Evolutionary conservation across 2,329 filamentous ascomycete species (phyloP).

Genomic region (Hypoxylon sp.): DNA sequence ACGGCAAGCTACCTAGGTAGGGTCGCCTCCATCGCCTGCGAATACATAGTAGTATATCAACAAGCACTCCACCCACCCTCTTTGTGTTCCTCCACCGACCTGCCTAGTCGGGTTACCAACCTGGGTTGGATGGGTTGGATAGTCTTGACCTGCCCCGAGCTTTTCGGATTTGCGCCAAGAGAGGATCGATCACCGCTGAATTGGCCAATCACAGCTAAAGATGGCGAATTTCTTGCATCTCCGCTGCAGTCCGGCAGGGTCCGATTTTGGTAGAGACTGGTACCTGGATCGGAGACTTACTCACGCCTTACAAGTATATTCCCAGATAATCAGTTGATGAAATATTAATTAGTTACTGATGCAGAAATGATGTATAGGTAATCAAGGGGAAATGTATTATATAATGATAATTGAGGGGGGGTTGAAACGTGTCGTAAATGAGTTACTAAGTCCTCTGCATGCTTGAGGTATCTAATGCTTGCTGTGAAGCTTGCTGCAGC

Average conservation of each 20-base stretch:
- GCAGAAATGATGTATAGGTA: background rate
- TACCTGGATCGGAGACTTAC: conserved; percentile 13
- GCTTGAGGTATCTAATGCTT: background rate
- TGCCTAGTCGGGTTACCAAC: conserved; percentile 38
- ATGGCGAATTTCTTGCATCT: conserved; percentile 42
- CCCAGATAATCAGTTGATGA: conserved; percentile 9
- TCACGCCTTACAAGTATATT: conserved; percentile 15
- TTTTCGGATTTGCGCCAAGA: conserved; percentile 24
- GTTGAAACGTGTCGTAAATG: background rate
- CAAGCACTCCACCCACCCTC: conserved; percentile 19
- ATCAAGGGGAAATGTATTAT: background rate
- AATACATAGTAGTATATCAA: conserved; percentile 2
- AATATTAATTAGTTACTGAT: conserved; percentile 8
- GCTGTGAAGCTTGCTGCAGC: background rate
- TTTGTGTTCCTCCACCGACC: conserved; percentile 21
- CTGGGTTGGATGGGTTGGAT: conserved; percentile 16
- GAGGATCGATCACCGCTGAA: conserved; percentile 27
- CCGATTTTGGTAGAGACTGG: conserved; percentile 9
- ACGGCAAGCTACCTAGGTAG: conserved; percentile 31
- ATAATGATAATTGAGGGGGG: background rate
- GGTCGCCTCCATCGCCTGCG: conserved; percentile 1
- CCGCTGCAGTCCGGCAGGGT: conserved; percentile 36
- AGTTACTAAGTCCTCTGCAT: background rate
- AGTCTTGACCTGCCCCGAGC: conserved; percentile 2
- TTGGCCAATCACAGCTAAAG: conserved; percentile 34